Conservation (phyloP, 495 filamentous ascomycete species). For the Xylaria cubensis region DNA sequence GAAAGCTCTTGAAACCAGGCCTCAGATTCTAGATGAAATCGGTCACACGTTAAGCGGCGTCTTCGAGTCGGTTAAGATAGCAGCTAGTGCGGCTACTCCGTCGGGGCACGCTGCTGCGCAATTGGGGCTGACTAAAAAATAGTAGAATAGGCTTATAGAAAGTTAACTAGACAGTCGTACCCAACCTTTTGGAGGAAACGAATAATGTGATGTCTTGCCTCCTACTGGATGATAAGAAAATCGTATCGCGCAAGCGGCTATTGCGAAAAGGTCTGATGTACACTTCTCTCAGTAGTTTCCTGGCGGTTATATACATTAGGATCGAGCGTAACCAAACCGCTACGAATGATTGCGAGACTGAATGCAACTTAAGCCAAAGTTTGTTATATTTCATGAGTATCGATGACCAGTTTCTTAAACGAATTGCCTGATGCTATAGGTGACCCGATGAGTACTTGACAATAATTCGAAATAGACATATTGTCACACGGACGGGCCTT, state of each 20-base stretch:
- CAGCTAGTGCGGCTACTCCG: conserved; percentile 40
- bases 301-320: background rate
- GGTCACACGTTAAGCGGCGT: conserved; percentile 39
- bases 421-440: background rate
- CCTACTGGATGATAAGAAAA: background rate
- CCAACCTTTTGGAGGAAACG: background rate
- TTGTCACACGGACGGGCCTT: too few species aligned
- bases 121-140: conserved; percentile 8
- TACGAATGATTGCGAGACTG: background rate
- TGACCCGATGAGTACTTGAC: background rate
- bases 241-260: background rate
- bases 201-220: background rate
- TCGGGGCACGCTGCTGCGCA: conserved; percentile 30
- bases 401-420: background rate
- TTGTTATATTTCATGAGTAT: background rate
- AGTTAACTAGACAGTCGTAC: background rate
- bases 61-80: conserved; percentile 41
- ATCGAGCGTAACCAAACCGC: background rate
- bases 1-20: conserved; percentile 33
- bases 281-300: background rate
- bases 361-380: background rate
- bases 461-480: too few species aligned
- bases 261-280: background rate
- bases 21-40: conserved; percentile 34
- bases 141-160: conserved; percentile 6